phyloP scores from a whole-genome alignment of 106 monocot species.

The Apostasia ramifera region DNA sequence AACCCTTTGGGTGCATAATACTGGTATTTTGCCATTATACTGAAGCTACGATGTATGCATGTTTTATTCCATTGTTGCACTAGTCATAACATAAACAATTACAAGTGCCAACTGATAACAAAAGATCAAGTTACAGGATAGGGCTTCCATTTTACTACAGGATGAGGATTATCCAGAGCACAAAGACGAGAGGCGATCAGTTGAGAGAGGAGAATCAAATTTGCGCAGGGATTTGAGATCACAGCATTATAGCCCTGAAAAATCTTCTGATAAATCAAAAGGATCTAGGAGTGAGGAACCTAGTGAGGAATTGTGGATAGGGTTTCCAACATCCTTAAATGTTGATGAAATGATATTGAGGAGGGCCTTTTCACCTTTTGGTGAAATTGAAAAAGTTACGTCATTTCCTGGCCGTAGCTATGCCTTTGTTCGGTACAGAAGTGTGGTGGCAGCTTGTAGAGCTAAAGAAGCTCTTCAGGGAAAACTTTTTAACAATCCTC shows the following conservation, averaged over 20 bases:
- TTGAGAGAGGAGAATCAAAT: constrained; percentile 36
- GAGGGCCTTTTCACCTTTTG: constrained; percentile 86
- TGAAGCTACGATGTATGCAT: too few relatives aligned
- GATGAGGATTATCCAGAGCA: constrained; percentile 36
- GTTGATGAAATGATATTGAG: constrained; percentile 59
- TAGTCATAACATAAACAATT: background rate
- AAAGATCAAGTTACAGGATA: constrained; percentile 61
- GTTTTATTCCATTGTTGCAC: too few relatives aligned
- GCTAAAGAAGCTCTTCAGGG: constrained; percentile 96
- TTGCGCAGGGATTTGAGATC: constrained; percentile 36
- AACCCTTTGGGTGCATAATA: too few relatives aligned
- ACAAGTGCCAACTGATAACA: constrained; percentile 1
- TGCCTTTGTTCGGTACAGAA: constrained; percentile 75
- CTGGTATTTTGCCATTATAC: too few relatives aligned
- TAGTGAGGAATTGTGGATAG: constrained; percentile 89
- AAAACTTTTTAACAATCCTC: constrained; percentile 77
- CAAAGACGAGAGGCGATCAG: constrained; percentile 30
- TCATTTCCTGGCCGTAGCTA: constrained; percentile 82
- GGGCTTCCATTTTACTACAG: constrained; percentile 28
- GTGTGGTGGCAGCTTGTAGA: constrained; percentile 66
- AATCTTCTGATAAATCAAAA: constrained; percentile 30
- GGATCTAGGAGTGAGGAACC: constrained; percentile 54
- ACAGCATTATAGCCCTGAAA: constrained; percentile 31
- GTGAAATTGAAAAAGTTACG: constrained; percentile 70
- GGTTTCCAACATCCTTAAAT: constrained; percentile 61